phyloP scores from a whole-genome alignment of 345 rosid genomes.

The Schrenkiella parvula region DNA sequence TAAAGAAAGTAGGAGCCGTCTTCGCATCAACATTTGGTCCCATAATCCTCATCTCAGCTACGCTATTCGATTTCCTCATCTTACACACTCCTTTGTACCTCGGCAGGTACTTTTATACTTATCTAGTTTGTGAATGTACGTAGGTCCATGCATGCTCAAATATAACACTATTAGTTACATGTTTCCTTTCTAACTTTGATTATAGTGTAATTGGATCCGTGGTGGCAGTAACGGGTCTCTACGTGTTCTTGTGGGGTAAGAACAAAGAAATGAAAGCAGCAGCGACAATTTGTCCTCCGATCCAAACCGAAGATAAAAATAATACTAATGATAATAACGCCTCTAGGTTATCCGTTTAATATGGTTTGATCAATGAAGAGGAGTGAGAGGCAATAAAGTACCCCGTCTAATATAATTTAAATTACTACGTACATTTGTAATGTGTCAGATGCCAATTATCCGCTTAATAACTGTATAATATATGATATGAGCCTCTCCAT shows the following conservation, averaged over 20 bases:
- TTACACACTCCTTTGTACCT: slow-evolving; percentile 52
- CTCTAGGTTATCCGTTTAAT: slow-evolving; percentile 8
- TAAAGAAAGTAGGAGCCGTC: slow-evolving; percentile 58
- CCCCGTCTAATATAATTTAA: background rate
- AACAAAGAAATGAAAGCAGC: slow-evolving; percentile 34
- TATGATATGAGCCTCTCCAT: too few species aligned
- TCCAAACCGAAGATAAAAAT: slow-evolving; percentile 3
- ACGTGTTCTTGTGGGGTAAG: slow-evolving; percentile 39
- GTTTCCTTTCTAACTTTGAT: background rate
- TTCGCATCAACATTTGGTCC: slow-evolving; percentile 70
- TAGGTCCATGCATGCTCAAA: background rate
- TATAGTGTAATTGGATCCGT: slow-evolving; percentile 64
- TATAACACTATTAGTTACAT: background rate
- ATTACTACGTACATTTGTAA: background rate
- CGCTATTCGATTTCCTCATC: slow-evolving; percentile 50
- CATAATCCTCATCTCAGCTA: slow-evolving; percentile 47
- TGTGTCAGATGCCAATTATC: too few species aligned
- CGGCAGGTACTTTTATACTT: slow-evolving; percentile 47
- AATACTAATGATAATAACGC: background rate
- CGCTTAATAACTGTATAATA: too few species aligned
- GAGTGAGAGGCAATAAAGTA: background rate
- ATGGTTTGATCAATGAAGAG: background rate
- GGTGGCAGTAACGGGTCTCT: slow-evolving; percentile 51
- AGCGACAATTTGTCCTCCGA: background rate
- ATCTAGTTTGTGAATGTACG: background rate